A percentile compares a stretch with the other conserved stretches of the same genome.
These are phyloP conservation scores for Sporothrix mexicana DNA, from an alignment of 2,329 filamentous ascomycete genomes.

Conservation along the genomic window DNA sequence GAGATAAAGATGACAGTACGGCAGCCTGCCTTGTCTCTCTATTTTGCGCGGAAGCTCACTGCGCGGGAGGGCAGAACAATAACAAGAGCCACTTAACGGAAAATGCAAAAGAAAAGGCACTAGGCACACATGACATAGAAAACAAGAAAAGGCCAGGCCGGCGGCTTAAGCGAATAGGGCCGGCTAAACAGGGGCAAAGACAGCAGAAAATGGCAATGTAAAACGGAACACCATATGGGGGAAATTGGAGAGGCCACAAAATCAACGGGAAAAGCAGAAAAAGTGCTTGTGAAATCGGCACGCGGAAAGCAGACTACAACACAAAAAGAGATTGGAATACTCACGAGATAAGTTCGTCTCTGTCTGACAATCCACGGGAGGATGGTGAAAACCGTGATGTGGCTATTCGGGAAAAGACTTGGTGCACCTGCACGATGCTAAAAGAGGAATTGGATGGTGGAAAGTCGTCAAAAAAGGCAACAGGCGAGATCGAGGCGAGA, in stretches of 20 bases:
- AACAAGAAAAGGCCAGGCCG: not conserved
- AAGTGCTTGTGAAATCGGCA: constrained; percentile 15
- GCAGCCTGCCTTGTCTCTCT: constrained; percentile 6
- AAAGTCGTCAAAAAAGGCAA: constrained; percentile 7
- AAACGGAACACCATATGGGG: constrained; percentile 5
- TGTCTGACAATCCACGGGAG: not conserved
- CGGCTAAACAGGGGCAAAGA: constrained; percentile 16
- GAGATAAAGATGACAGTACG: constrained; percentile 17
- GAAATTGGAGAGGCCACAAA: not conserved
- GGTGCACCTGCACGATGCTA: constrained; percentile 12
- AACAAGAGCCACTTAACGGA: not conserved
- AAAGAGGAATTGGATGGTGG: constrained; percentile 2
- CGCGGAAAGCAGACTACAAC: not conserved
- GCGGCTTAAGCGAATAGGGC: constrained; percentile 17
- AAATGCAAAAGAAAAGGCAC: not conserved
- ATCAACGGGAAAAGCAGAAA: not conserved
- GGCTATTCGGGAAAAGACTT: not conserved
- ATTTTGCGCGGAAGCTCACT: not conserved
- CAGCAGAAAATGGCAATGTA: not conserved
- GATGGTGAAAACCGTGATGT: not conserved
- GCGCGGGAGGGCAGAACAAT: not conserved
- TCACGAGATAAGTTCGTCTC: constrained; percentile 3
- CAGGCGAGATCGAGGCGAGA: constrained; percentile 19
- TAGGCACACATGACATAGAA: not conserved
- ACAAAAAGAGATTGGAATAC: not conserved